Base-by-base conservation (phyloP, 2,329 filamentous ascomycete genomes). In the Ascocoryne sarcoides region DNA sequence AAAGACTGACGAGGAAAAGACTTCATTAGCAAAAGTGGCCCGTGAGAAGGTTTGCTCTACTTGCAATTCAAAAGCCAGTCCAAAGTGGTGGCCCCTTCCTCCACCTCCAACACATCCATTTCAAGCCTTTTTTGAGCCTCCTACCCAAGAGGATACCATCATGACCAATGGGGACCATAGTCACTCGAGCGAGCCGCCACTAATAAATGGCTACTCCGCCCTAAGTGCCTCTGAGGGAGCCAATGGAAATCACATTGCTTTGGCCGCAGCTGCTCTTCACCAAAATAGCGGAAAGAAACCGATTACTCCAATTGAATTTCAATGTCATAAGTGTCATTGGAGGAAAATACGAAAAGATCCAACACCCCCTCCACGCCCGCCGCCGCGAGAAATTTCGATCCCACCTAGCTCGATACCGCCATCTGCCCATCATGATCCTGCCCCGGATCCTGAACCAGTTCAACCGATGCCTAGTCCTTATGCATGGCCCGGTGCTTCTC, bases 291-390 rank as follows among this genome's bases (percentile, higher is more conserved):
- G 46, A 29, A 37, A 48, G 14, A 37, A 51, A 7, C 23, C 15
- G 19, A 38, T 30, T 17, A 37, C 43, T 15, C 16, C 20, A 18
- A 36, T 38, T 31, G 72, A 70, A 46, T 82, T 76, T 48, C 81
- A 87, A 60, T 89, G 84, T 53, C 84, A 89, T 62, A 84, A 85
- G 59, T 89, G 84, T 47, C 69, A 73, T 51, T 58, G 66, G 49
- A 70, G 64, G 49, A 80, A 75, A 56, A 59, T 62, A 14, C 47
- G 46, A 28, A 60, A 51, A 44, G 47, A 56, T 31, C 42, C 50
- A n/a, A 42, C 50, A 21, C 42, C 48, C 16, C 39, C 46, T 10
- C 44, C 50, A 9, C 20, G 44, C 35, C 45, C 48, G n/a, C 47
- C 46, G 29, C 43, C 46, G 40, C 51, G 31, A 39, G 51, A 51